phyloP scores from a whole-genome alignment of 2,329 filamentous ascomycete genomes.

The Colletotrichum abscissum region DNA sequence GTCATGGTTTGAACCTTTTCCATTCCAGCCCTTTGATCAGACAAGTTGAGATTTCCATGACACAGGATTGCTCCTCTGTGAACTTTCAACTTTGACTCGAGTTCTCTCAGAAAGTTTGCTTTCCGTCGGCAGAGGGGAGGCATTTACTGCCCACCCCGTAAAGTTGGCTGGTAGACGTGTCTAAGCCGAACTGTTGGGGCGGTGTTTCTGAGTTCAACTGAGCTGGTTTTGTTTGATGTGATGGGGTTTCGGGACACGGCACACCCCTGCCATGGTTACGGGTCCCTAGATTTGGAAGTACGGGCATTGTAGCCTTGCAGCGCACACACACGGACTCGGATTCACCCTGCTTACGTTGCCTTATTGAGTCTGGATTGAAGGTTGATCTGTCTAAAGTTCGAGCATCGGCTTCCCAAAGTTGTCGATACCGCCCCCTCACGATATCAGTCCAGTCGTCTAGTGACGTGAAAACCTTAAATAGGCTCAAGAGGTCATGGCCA shows the following conservation, averaged over 20 bases:
- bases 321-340: not conserved
- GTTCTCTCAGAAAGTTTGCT: not conserved
- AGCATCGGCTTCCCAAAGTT: not conserved
- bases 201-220: not conserved
- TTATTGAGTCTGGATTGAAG: not conserved
- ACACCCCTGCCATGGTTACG: not conserved
- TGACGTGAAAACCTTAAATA: no score
- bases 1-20: slow-evolving; percentile 27
- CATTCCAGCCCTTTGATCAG: slow-evolving; percentile 6
- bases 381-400: not conserved
- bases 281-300: not conserved
- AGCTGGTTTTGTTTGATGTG: not conserved
- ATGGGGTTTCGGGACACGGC: slow-evolving; percentile 8
- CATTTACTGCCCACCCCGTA: slow-evolving; percentile 9
- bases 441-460: not conserved
- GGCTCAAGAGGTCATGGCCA: not conserved
- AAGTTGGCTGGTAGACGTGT: not conserved
- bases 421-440: not conserved
- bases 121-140: not conserved
- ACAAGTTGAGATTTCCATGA: not conserved
- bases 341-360: not conserved
- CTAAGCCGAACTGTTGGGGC: not conserved
- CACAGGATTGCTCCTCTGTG: slow-evolving; percentile 13
- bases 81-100: slow-evolving; percentile 7
- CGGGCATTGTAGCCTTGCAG: not conserved